Evolutionary conservation across 306 rosid genomes (phyloP), one percentile per base, ranked within the genome.

Genomic region (Prunus padus): DNA sequence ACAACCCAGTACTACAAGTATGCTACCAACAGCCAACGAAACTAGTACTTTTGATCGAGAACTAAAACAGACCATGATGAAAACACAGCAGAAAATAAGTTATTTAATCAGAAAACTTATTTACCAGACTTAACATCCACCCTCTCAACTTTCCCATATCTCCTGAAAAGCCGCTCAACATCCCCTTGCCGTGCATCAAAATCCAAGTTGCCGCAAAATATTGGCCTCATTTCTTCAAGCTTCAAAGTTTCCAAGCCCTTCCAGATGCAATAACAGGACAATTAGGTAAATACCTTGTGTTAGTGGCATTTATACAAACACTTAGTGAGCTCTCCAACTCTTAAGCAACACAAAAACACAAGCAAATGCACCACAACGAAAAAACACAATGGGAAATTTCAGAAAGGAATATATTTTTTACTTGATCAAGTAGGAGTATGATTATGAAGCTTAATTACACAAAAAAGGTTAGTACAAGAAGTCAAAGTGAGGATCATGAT

Each of bases 121-220:
- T 76, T 81, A 91, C 97, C 97, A 26, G 97, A 91, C 77, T 91
- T 91, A 64, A 91, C 74, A 82, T 91, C 97, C 56, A 91, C 97
- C 76, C 95, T 83, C 46, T 91, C 97, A 63, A 91, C 92, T 83
- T 87, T 91, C 72, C 97, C 97, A 77, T 91, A 91, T 85, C 85
- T 86, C 67, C 79, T 85, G 82, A 91, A 91, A 50, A 91, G 92
- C 65, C 95, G 86, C 80, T 91, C 97, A 6, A 91, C 82, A 74
- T 91, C 92, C 15, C 90, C 85, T 57, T 91, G 97, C 60, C 92
- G 86, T 4, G 97, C 89, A 59, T 91, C 97, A 52, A 86, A 91
- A 82, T 91, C 97, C 74, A 91, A 80, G 64, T 91, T 89, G 44
- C 95, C 97, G 19, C 92, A 88, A 83, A 91, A 91, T 62, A 91